These are phyloP conservation scores for Penicillium sp. DNA, from an alignment of 2,329 filamentous ascomycete species.

Conservation along the genomic window DNA sequence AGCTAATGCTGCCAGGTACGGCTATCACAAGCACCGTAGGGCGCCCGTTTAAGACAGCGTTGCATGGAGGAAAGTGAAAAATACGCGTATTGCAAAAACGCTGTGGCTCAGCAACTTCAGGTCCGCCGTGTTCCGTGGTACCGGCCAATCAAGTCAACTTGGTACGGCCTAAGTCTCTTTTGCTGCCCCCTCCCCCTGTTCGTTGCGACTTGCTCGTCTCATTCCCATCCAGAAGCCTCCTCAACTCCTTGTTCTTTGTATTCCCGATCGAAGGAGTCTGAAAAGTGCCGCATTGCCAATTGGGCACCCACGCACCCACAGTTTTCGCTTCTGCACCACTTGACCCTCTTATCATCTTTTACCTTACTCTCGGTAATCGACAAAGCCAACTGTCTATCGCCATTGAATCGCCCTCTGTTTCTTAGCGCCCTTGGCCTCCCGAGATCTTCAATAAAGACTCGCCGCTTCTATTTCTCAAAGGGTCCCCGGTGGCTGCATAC, in stretches of 20 bases:
- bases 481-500: conserved; percentile 11
- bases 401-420: conserved; percentile 8
- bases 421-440: background rate
- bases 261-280: background rate
- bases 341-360: background rate
- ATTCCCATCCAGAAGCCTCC: background rate
- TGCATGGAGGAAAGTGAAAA: conserved; percentile 7
- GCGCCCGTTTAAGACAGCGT: background rate
- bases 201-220: background rate
- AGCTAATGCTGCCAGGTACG: background rate
- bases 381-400: conserved; percentile 8
- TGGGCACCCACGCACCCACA: background rate
- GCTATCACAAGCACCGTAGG: background rate
- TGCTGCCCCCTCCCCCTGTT: conserved; percentile 6
- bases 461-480: conserved; percentile 3
- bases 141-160: conserved; percentile 10
- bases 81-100: conserved; percentile 8
- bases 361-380: background rate
- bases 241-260: background rate
- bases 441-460: conserved; percentile 2
- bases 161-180: conserved; percentile 16
- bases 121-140: conserved; percentile 16
- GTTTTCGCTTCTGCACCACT: background rate
- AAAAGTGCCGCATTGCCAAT: background rate
- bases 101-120: conserved; percentile 4